Percentiles rank a stretch among this genome's conserved stretches.
Conservation (phyloP, 23 red algal species). For the Gracilaria vermiculophylla region DNA sequence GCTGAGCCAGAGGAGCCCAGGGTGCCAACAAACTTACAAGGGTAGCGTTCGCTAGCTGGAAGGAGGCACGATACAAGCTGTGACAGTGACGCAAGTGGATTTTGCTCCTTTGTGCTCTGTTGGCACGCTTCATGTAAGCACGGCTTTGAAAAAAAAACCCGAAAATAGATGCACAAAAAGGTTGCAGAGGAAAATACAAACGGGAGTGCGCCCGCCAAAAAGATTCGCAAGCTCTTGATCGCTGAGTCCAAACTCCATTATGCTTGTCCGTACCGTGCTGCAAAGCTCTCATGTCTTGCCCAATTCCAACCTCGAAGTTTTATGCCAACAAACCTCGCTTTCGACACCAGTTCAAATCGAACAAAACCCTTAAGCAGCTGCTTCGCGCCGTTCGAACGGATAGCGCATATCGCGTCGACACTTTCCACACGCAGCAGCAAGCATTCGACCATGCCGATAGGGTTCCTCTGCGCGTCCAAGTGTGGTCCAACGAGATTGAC, state of each 20-base stretch:
- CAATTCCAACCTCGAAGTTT: neutral
- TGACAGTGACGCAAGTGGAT: too few species aligned
- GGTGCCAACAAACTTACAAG: too few species aligned
- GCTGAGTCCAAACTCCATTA: too few species aligned
- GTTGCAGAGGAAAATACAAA: neutral
- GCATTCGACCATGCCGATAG: constrained; percentile 41
- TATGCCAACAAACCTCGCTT: neutral
- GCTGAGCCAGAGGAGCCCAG: too few species aligned
- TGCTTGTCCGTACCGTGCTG: neutral
- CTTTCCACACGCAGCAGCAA: constrained; percentile 15
- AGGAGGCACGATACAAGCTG: too few species aligned
- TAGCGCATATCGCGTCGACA: neutral
- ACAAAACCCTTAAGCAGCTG: neutral
- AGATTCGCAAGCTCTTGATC: too few species aligned
- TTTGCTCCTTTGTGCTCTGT: too few species aligned
- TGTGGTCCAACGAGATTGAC: constrained; percentile 54
- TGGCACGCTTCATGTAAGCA: too few species aligned
- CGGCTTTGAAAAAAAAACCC: neutral
- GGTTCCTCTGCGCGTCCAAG: neutral
- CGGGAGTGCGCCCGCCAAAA: neutral
- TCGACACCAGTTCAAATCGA: constrained; percentile 5
- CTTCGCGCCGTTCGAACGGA: neutral
- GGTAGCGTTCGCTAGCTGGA: too few species aligned
- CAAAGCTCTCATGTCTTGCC: neutral
- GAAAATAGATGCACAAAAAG: neutral